Evolutionary conservation across 1,139 yeast species (phyloP), one percentile per base, ranked within the genome.

Genomic region (Hemisphaericaspora lyxosophila): DNA sequence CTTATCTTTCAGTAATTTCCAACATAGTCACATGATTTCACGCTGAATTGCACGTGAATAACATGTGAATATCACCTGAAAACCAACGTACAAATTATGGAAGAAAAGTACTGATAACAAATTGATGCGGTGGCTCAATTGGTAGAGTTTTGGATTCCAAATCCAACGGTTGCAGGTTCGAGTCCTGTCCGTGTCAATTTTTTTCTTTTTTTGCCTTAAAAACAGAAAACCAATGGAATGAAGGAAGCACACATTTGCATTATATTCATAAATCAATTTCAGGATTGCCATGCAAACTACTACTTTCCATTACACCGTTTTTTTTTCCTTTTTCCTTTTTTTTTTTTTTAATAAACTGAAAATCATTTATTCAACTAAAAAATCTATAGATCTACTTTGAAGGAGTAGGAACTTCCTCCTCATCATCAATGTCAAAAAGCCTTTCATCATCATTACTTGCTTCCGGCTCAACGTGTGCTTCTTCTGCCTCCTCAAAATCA

Each of bases 371-470:
- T n/a, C n/a, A 26, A 26, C 28, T 26, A 26, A n/a, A 28, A 28
- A 28, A 28, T 28, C 31, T 28, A 28, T 28, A 7, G 11, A 18
- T 18, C 18, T 16, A 31, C 13, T 12, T 20, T 3, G 26, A 24
- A 15, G 34, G 34, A 13, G 28, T 15, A 16, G 36, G 32, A 23
- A 22, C 62, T 31, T 65, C 67, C 7, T 61, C 53, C 30, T 63
- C 62, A 30, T 65, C 73, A 42, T 66, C 70, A 34, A 69, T 65
- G 39, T 63, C 64, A 48, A 67, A 68, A 24, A 69, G 56, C 34
- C 70, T 49, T 2, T 65, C 57, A 41, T 67, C 72, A 7, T 62
- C 53, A 19, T 48, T 24, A 26, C 8, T 24, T 22, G 26, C 2
- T 16, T 30, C 29, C 13, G 28, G 54, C 11, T 25, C 31, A n/a